Percentiles rank a stretch among this genome's conserved stretches.
phyloP scores from a whole-genome alignment of 1,284 basidiomycete species.

The Irpex rosettiformis region DNA sequence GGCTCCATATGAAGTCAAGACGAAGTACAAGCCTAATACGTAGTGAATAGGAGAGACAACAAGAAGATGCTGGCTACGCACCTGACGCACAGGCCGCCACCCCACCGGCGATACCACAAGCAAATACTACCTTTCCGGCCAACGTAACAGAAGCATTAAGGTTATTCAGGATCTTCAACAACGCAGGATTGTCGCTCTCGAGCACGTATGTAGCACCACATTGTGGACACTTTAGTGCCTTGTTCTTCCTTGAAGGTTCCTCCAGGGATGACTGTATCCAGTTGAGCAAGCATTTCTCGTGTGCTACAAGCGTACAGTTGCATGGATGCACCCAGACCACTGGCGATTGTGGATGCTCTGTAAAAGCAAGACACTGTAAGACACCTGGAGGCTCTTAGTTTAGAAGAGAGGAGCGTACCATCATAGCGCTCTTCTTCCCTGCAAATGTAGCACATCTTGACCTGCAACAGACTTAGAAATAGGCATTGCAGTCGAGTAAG shows the following conservation, averaged over 20 bases:
- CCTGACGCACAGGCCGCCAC: slow-evolving; percentile 40
- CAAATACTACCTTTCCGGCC: slow-evolving; percentile 47
- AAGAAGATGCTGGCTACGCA: slow-evolving; percentile 21
- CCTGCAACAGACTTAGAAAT: slow-evolving; percentile 33
- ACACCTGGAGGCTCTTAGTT: neutral
- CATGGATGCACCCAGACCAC: slow-evolving; percentile 75
- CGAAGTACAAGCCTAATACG: slow-evolving; percentile 52
- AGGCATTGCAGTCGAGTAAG: neutral
- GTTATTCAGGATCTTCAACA: slow-evolving; percentile 46
- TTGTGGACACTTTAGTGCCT: slow-evolving; percentile 77
- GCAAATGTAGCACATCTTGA: slow-evolving; percentile 77
- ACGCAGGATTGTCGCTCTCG: slow-evolving; percentile 53
- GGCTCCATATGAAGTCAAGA: slow-evolving; percentile 65
- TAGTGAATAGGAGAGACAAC: neutral
- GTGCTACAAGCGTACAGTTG: slow-evolving; percentile 73
- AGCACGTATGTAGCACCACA: slow-evolving; percentile 65
- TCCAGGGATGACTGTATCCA: slow-evolving; percentile 72
- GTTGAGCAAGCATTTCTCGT: slow-evolving; percentile 70
- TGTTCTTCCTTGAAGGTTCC: slow-evolving; percentile 44
- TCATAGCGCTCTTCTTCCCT: slow-evolving; percentile 65
- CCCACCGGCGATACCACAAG: slow-evolving; percentile 42
- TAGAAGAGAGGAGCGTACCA: slow-evolving; percentile 33
- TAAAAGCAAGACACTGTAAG: neutral
- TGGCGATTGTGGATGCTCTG: slow-evolving; percentile 44
- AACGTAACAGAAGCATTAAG: slow-evolving; percentile 46